phyloP scores from a whole-genome alignment of 2,329 filamentous ascomycete genomes.

The Dactylellina leptospora region DNA sequence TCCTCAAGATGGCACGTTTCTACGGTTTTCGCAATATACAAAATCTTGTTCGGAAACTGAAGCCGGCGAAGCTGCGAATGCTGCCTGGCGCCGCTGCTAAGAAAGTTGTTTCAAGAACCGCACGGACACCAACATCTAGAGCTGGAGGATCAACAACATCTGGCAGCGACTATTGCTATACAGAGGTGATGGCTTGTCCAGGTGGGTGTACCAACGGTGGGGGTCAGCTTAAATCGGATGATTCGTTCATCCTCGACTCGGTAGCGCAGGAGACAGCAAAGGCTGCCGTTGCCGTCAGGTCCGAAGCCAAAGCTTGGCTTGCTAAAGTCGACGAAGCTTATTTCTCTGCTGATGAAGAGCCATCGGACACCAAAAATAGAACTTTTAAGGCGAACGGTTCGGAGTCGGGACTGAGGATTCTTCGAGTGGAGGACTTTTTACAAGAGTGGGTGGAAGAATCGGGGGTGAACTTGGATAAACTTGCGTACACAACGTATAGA shows the following conservation, averaged over 20 bases:
- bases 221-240: conserved; percentile 90
- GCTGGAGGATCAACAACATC: conserved; percentile 56
- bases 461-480: conserved; percentile 73
- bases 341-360: conserved; percentile 68
- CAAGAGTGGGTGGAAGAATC: conserved; percentile 79
- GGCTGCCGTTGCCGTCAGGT: conserved; percentile 64
- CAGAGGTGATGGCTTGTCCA: conserved; percentile 96
- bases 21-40: conserved; percentile 99
- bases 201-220: conserved; percentile 99
- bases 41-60: conserved; percentile 90
- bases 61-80: conserved; percentile 78
- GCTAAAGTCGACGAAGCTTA: conserved; percentile 86
- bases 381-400: conserved; percentile 55
- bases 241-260: conserved; percentile 67
- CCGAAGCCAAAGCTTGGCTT: conserved; percentile 85
- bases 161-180: conserved; percentile 43
- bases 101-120: conserved; percentile 60
- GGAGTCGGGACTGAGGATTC: conserved; percentile 57
- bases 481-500: conserved; percentile 87
- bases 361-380: conserved; percentile 53
- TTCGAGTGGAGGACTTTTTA: conserved; percentile 70
- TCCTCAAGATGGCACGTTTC: conserved; percentile 81
- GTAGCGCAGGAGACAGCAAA: conserved; percentile 57
- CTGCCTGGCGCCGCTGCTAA: conserved; percentile 68
- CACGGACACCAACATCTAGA: conserved; percentile 59